phyloP scores from a whole-genome alignment of 2,329 filamentous ascomycete species.

The Chaetomium globosum region DNA sequence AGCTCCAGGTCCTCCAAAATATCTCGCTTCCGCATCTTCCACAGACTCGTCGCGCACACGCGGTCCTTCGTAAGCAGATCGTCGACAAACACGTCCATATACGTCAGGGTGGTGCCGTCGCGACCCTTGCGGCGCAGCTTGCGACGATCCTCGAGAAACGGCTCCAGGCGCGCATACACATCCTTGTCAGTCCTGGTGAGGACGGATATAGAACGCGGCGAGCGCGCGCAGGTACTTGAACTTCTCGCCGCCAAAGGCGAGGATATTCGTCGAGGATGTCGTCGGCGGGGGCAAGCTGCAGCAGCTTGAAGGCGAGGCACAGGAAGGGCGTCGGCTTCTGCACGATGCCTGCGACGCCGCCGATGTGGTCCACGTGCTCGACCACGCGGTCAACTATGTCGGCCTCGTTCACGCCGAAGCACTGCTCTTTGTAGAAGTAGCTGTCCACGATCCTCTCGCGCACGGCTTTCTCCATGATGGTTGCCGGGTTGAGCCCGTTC shows the following conservation, averaged over 20 bases:
- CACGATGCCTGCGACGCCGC: slow-evolving; percentile 80
- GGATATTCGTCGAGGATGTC: slow-evolving; percentile 78
- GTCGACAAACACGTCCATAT: slow-evolving; percentile 91
- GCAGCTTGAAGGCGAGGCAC: slow-evolving; percentile 90
- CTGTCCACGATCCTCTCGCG: slow-evolving; percentile 93
- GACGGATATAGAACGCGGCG: slow-evolving; percentile 89
- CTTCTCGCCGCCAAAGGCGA: slow-evolving; percentile 71
- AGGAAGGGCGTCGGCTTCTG: slow-evolving; percentile 92
- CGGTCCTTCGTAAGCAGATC: slow-evolving; percentile 86
- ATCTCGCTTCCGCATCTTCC: slow-evolving; percentile 83
- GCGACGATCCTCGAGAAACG: slow-evolving; percentile 76
- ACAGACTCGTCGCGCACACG: slow-evolving; percentile 87
- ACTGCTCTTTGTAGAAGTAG: slow-evolving; percentile 99
- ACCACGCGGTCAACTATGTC: slow-evolving; percentile 86
- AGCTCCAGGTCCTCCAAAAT: slow-evolving; percentile 86
- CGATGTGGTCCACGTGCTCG: slow-evolving; percentile 77
- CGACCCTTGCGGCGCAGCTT: slow-evolving; percentile 80
- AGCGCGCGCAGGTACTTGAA: slow-evolving; percentile 89
- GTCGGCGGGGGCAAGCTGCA: slow-evolving; percentile 81
- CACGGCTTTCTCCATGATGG: slow-evolving; percentile 92
- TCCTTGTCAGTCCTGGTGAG: slow-evolving; percentile 81
- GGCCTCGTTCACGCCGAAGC: slow-evolving; percentile 87
- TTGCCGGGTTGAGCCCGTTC: slow-evolving; percentile 90
- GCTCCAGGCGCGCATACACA: slow-evolving; percentile 79
- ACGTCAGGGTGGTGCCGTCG: slow-evolving; percentile 73